Base-by-base conservation (phyloP, 768 basidiomycete species). In the Naganishia vaughanmartiniae region DNA sequence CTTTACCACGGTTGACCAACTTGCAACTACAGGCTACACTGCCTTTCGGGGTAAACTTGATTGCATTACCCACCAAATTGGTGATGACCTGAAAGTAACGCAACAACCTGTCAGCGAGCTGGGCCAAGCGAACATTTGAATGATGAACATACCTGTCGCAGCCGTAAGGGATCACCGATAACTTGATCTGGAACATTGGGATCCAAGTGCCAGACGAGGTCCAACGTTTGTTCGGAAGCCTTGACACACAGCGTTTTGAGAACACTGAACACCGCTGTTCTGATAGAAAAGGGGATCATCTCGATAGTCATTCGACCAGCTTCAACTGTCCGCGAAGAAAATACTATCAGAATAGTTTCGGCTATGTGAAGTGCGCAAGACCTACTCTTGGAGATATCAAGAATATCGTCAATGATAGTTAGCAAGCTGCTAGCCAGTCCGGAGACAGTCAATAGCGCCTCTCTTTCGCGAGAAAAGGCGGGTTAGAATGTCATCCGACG, bases 251-350 rank as follows among this genome's bases (percentile, higher is more conserved):
- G 87, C 0, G 95, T 98, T 84, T 99, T 99, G 78, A 98, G 87
- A 72, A 98, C 96, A 33, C 93, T 92, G 77, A 97, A 98, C 51
- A 97, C 92, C 3, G 92, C 95, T 75, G 93, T 89, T n/a, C 96
- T 90, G 33, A 97, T 86, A 12, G 94, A 97, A 83, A 95, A 99
- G 1, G 94, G 90, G n/a, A 97, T 95, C 33, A 92, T 89, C 83
- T 99, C 96, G 90, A 99, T 96, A 1, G 93, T 98, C 96, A 99
- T 99, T 15, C 95, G 90, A 54, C 96, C 96, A 48, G 95, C 96
- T 82, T 99, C 96, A 77, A 98, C 94, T 96, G 75, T 10, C 15
- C 74, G 54, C 31, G 21, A 14, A 45, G 45, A 45, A 46, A n/a
- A n/a, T 15, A 51, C 34, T 56, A 26, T 39, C 33, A 14, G 65